A percentile compares a stretch with the other conserved stretches of the same genome.
These are phyloP conservation scores for Paecilomyces niveus DNA, from an alignment of 2,329 filamentous ascomycete species.

Conservation along the genomic window DNA sequence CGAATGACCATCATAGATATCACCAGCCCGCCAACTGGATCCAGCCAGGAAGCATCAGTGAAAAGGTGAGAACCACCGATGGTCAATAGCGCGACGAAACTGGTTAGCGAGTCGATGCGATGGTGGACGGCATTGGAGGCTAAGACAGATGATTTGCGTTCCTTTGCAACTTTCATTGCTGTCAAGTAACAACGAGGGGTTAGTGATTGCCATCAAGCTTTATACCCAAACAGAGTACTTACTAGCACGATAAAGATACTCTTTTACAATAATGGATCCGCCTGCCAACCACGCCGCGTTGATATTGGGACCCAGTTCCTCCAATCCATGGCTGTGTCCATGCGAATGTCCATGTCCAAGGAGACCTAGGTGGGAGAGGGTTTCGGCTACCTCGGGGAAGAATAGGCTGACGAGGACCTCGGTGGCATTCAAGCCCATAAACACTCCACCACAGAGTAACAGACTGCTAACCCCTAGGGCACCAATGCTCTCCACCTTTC, in stretches of 20 bases:
- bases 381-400: conserved; percentile 58
- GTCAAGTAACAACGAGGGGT: not conserved
- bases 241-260: conserved; percentile 97
- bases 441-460: conserved; percentile 78
- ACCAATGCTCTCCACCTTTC: conserved; percentile 95
- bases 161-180: conserved; percentile 93
- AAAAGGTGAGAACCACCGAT: conserved; percentile 87
- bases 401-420: conserved; percentile 65
- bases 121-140: conserved; percentile 96
- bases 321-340: conserved; percentile 46
- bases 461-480: conserved; percentile 89
- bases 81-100: conserved; percentile 82
- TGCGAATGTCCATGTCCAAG: conserved; percentile 52
- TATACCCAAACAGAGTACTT: conserved; percentile 38
- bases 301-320: conserved; percentile 65
- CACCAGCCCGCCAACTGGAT: conserved; percentile 84
- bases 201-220: conserved; percentile 6
- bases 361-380: conserved; percentile 30
- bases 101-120: conserved; percentile 90
- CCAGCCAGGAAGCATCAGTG: conserved; percentile 80
- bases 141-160: conserved; percentile 91
- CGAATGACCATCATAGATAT: conserved; percentile 92
- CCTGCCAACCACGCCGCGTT: conserved; percentile 92
- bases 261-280: conserved; percentile 85
- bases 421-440: conserved; percentile 79